Evolutionary conservation across 805 yeast species (phyloP).

Genomic region (Cyberlindnera samutprakarnensis): DNA sequence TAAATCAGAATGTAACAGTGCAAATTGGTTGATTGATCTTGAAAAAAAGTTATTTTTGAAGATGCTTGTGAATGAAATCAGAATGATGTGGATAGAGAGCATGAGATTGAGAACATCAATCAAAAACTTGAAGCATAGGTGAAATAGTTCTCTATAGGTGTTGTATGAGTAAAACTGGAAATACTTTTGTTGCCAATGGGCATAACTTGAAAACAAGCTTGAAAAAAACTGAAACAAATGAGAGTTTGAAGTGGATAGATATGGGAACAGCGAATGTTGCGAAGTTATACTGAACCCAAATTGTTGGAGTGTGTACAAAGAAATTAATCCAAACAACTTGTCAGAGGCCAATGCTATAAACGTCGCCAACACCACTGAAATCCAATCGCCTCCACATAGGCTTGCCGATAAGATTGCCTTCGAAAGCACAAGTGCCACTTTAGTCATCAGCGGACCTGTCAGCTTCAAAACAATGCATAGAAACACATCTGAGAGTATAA

Average conservation of each 20-base stretch:
- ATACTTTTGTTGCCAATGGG: constrained; percentile 2
- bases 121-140: constrained; percentile 2
- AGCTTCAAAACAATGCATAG: constrained; percentile 12
- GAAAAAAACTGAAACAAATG: constrained; percentile 1
- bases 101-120: constrained; percentile 14
- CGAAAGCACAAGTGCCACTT: constrained; percentile 16
- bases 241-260: constrained; percentile 7
- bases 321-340: constrained; percentile 1
- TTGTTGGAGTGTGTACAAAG: constrained; percentile 4
- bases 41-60: constrained; percentile 20
- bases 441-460: constrained; percentile 17
- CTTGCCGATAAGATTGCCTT: constrained; percentile 17
- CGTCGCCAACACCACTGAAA: constrained; percentile 3
- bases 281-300: constrained; percentile 5
- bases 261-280: constrained; percentile 17
- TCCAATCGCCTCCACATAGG: constrained; percentile 15
- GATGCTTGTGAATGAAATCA: constrained; percentile 18
- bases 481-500: constrained; percentile 14
- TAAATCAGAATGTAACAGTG: constrained; percentile 1
- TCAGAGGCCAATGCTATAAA: not conserved
- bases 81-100: constrained; percentile 18
- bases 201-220: constrained; percentile 1
- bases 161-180: constrained; percentile 1
- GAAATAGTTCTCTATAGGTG: not conserved
- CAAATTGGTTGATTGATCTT: constrained; percentile 18